Conservation (phyloP, 2,329 filamentous ascomycete genomes). For the Myriosclerotinia scirpicola region DNA sequence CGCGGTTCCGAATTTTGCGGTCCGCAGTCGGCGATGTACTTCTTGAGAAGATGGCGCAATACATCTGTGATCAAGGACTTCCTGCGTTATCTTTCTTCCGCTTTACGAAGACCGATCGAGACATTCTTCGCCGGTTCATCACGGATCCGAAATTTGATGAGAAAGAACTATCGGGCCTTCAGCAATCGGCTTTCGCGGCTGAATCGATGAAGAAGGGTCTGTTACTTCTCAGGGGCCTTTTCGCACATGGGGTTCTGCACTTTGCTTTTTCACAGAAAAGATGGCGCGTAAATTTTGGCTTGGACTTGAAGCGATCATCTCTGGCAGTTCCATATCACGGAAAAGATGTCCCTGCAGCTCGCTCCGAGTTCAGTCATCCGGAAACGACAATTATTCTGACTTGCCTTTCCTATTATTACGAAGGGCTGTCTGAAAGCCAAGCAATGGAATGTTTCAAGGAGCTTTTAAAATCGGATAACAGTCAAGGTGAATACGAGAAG, state of each 20-base stretch:
- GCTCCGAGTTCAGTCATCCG: conserved; percentile 62
- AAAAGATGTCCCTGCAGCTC: conserved; percentile 55
- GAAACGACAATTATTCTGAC: conserved; percentile 59
- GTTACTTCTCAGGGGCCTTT: conserved; percentile 54
- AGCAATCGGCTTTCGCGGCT: conserved; percentile 31
- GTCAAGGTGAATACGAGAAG: conserved; percentile 50
- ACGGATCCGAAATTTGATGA: conserved; percentile 1
- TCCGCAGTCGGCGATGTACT: conserved; percentile 39
- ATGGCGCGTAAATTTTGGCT: conserved; percentile 66
- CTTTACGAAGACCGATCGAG: neutral
- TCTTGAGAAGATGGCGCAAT: conserved; percentile 40
- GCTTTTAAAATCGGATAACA: conserved; percentile 53
- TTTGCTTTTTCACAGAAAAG: conserved; percentile 58
- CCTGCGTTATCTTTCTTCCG: conserved; percentile 44
- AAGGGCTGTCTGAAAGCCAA: conserved; percentile 53
- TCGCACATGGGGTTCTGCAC: conserved; percentile 54
- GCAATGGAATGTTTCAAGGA: conserved; percentile 49
- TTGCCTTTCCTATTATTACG: conserved; percentile 56
- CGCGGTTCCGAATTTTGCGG: conserved; percentile 50
- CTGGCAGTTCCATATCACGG: conserved; percentile 60
- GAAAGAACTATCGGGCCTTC: conserved; percentile 34
- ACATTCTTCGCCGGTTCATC: conserved; percentile 19
- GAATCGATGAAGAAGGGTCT: conserved; percentile 42
- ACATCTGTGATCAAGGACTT: conserved; percentile 49
- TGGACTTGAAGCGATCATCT: conserved; percentile 48